phyloP scores from a whole-genome alignment of 495 filamentous ascomycete genomes.

The Penicillium pulvis region DNA sequence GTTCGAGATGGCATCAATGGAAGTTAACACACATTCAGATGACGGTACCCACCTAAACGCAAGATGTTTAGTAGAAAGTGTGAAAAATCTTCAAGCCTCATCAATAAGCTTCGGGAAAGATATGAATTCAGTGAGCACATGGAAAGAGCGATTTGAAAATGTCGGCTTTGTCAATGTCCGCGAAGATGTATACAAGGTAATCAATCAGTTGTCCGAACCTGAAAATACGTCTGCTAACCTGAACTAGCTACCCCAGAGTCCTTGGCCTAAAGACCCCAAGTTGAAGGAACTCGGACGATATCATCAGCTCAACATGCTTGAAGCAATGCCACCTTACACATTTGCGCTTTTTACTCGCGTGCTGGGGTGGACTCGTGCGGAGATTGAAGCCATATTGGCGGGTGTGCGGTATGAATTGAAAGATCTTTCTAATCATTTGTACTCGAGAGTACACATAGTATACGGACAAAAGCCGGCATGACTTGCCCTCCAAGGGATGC shows the following conservation, averaged over 20 bases:
- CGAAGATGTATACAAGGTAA: constrained; percentile 46
- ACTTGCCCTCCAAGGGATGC: not conserved
- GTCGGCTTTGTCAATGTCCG: constrained; percentile 58
- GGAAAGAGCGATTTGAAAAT: constrained; percentile 50
- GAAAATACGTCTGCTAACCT: constrained; percentile 1
- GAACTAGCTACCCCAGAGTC: constrained; percentile 45
- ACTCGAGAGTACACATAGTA: constrained; percentile 38
- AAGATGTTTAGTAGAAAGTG: constrained; percentile 35
- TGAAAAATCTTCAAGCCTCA: constrained; percentile 30
- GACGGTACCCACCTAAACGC: constrained; percentile 51
- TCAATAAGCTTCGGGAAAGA: constrained; percentile 41
- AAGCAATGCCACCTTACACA: constrained; percentile 51
- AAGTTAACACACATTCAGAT: constrained; percentile 53
- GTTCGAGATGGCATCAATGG: constrained; percentile 60
- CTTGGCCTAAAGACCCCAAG: constrained; percentile 55
- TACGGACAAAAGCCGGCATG: constrained; percentile 40
- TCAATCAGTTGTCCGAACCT: too few relatives aligned
- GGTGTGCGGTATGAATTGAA: constrained; percentile 55
- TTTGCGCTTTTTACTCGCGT: constrained; percentile 57
- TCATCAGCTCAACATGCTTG: constrained; percentile 49
- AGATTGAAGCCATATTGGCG: constrained; percentile 56
- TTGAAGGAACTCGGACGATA: constrained; percentile 53
- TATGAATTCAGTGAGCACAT: constrained; percentile 35
- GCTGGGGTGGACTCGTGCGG: constrained; percentile 52
- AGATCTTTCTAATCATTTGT: constrained; percentile 51